Conservation (phyloP, 805 yeast genomes). For the Pichia sporocuriosa region DNA sequence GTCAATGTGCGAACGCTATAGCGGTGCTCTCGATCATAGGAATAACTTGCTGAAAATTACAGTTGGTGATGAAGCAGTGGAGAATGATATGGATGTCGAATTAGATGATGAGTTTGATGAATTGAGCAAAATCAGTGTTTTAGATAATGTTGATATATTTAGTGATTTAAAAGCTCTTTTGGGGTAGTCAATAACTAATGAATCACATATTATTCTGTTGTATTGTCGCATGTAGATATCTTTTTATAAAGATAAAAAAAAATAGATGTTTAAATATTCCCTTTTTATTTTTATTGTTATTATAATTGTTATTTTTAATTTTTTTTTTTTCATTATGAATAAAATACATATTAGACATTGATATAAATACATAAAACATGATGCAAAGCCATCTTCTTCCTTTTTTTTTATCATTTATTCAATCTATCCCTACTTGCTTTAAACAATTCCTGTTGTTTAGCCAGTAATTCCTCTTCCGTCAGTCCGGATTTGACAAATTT, state of each 20-base stretch:
- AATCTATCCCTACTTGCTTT: slow-evolving; percentile 38
- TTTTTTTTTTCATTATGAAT: no score
- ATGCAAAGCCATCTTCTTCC: no score
- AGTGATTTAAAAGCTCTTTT: slow-evolving; percentile 26
- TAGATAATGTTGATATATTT: slow-evolving; percentile 29
- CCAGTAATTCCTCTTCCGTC: slow-evolving; percentile 84
- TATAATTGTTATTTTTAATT: no score
- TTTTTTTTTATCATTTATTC: slow-evolving; percentile 20
- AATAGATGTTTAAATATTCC: no score
- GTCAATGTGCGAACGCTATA: slow-evolving; percentile 13
- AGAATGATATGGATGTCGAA: background rate
- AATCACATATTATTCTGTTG: no score
- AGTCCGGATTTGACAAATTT: slow-evolving; percentile 91
- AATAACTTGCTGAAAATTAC: slow-evolving; percentile 34
- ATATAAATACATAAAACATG: no score
- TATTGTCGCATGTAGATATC: no score
- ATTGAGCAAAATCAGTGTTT: slow-evolving; percentile 26
- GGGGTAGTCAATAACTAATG: background rate
- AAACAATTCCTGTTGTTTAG: slow-evolving; percentile 89
- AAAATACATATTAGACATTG: no score
- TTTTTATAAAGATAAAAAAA: no score
- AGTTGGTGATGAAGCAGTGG: slow-evolving; percentile 19
- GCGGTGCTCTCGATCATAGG: slow-evolving; percentile 42
- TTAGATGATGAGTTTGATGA: slow-evolving; percentile 24
- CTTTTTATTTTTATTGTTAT: no score